These are phyloP conservation scores for Trichoderma guizhouense DNA, from an alignment of 2,329 filamentous ascomycete species.

Conservation along the genomic window DNA sequence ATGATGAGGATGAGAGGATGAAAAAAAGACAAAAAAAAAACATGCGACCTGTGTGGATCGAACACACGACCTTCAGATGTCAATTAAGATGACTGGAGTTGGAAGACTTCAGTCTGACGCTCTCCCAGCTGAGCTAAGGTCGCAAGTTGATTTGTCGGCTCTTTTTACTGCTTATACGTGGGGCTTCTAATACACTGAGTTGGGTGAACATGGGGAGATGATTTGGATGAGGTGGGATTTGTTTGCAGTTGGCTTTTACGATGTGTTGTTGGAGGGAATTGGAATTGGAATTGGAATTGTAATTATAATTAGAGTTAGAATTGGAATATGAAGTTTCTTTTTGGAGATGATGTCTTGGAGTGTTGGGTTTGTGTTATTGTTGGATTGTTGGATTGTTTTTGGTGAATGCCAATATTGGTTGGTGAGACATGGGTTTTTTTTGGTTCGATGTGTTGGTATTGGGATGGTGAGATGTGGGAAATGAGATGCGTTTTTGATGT, in stretches of 20 bases:
- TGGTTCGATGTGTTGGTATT: background rate
- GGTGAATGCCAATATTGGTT: background rate
- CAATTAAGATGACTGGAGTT: background rate
- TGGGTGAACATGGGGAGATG: background rate
- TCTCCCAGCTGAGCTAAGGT: conserved; percentile 19
- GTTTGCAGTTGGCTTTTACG: background rate
- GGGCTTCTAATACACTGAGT: too few relatives aligned
- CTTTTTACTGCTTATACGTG: background rate
- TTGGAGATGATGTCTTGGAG: background rate
- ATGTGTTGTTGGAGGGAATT: background rate
- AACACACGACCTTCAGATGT: conserved; percentile 19
- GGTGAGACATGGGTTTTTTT: background rate
- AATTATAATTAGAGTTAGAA: background rate
- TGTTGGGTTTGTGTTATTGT: background rate
- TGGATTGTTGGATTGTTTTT: background rate
- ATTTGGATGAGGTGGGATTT: background rate
- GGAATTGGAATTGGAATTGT: too few relatives aligned
- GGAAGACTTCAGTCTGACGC: conserved; percentile 17
- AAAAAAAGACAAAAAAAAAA: background rate
- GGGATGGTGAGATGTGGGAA: background rate
- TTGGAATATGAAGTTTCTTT: background rate
- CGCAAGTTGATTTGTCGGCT: background rate
- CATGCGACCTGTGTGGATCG: conserved; percentile 18
- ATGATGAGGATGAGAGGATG: background rate
- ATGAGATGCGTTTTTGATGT: background rate